Evolutionary conservation across 2,329 filamentous ascomycete genomes (phyloP).

Genomic region (Alternaria novae-zelandiae): DNA sequence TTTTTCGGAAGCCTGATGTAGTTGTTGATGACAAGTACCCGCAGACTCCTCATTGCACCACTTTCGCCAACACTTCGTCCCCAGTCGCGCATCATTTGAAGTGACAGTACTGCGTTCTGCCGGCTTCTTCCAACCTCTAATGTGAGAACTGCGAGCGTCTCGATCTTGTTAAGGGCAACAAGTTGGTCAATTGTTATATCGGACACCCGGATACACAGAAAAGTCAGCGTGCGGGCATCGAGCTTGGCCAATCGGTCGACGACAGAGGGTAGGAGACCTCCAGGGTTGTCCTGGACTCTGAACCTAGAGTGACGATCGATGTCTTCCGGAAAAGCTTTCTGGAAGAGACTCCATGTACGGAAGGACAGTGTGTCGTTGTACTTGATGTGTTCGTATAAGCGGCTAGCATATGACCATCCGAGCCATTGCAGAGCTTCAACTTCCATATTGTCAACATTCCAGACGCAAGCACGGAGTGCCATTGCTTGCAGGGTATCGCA

Average conservation of each 20-base stretch:
- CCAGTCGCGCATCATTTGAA: slow-evolving; percentile 23
- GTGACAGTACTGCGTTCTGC: background rate
- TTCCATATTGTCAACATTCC: slow-evolving; percentile 22
- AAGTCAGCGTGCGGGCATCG: slow-evolving; percentile 18
- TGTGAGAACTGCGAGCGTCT: slow-evolving; percentile 24
- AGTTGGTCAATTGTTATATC: slow-evolving; percentile 19
- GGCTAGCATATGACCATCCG: slow-evolving; percentile 25
- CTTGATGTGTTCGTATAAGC: slow-evolving; percentile 23
- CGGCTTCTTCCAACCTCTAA: slow-evolving; percentile 4
- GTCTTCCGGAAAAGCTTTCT: slow-evolving; percentile 23
- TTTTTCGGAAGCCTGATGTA: slow-evolving; percentile 7
- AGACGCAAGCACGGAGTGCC: slow-evolving; percentile 25
- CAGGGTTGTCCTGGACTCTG: slow-evolving; percentile 4
- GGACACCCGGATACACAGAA: slow-evolving; percentile 24
- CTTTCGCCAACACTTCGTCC: slow-evolving; percentile 25
- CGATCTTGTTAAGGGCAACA: slow-evolving; percentile 19
- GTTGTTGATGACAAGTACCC: slow-evolving; percentile 19
- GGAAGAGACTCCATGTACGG: slow-evolving; percentile 25
- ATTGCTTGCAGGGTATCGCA: slow-evolving; percentile 24
- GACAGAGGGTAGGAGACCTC: slow-evolving; percentile 18
- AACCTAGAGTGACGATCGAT: slow-evolving; percentile 20
- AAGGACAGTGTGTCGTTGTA: slow-evolving; percentile 23
- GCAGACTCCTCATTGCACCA: slow-evolving; percentile 22
- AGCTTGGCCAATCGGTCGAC: slow-evolving; percentile 17
- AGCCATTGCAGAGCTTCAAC: slow-evolving; percentile 24